Evolutionary conservation across 768 basidiomycete species (phyloP).

Genomic region (Dacryopinax spathularia): DNA sequence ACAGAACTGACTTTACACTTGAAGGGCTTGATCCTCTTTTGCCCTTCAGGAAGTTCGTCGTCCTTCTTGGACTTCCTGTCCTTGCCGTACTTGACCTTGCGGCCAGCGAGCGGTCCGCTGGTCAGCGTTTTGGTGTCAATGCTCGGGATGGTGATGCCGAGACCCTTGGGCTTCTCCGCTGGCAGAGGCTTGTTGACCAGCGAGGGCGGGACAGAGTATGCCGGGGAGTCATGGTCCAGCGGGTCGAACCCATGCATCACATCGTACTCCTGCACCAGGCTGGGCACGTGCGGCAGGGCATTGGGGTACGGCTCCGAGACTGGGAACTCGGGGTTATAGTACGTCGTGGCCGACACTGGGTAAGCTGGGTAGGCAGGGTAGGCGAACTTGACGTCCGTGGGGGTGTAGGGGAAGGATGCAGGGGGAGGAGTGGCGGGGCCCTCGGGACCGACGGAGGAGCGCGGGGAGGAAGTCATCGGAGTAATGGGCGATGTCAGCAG

Average conservation of each 20-base stretch:
- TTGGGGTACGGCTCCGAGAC: not conserved
- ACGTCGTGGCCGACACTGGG: not conserved
- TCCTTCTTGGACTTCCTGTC: conserved; percentile 4
- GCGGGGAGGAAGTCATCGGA: not conserved
- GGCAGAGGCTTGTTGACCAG: conserved; percentile 1
- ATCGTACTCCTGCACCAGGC: conserved; percentile 3
- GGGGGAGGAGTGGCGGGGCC: not conserved
- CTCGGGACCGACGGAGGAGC: not conserved
- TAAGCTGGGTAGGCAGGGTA: not conserved
- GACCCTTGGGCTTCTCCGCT: not conserved
- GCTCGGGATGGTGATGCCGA: not conserved
- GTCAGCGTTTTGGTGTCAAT: not conserved
- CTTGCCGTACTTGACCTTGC: conserved; percentile 3
- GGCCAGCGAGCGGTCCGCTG: not conserved
- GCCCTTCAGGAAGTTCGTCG: not conserved
- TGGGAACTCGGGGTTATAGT: conserved; percentile 1
- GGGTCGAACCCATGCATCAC: conserved; percentile 3
- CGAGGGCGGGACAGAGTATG: not conserved
- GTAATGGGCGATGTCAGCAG: not conserved
- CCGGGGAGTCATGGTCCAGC: not conserved
- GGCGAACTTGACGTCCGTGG: not conserved
- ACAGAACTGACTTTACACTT: conserved; percentile 38
- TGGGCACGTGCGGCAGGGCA: not conserved
- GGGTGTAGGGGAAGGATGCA: not conserved
- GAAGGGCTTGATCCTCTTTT: conserved; percentile 32